phyloP scores from a whole-genome alignment of 108 stramenopile genomes.

The Mayamaea pseudoterrestris region DNA sequence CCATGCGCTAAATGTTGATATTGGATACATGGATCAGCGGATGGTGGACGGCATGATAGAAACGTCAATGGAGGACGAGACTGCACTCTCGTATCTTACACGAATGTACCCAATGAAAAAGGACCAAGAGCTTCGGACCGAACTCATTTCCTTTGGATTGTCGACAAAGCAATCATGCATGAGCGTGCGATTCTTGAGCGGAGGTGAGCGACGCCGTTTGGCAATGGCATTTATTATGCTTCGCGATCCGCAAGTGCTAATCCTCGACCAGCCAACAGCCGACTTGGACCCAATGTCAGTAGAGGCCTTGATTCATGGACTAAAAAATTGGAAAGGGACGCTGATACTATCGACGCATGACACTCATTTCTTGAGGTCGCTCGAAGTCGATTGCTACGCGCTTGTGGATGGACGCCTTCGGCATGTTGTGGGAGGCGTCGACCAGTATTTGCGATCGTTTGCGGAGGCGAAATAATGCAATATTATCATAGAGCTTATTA shows the following conservation, averaged over 20 bases:
- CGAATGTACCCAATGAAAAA: conserved; percentile 35
- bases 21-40: conserved; percentile 84
- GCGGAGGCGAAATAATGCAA: conserved; percentile 2
- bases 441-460: conserved; percentile 36
- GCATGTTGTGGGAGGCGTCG: conserved; percentile 35
- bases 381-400: conserved; percentile 38
- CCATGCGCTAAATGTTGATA: conserved; percentile 51
- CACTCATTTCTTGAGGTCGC: conserved; percentile 37
- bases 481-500: too few relatives aligned
- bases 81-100: conserved; percentile 31
- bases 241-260: conserved; percentile 70
- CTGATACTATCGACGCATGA: conserved; percentile 49
- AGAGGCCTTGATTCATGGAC: conserved; percentile 81
- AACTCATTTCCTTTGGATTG: conserved; percentile 75
- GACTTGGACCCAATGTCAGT: conserved; percentile 90
- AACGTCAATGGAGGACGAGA: conserved; percentile 18
- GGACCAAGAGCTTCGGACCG: conserved; percentile 73
- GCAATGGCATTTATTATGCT: conserved; percentile 74
- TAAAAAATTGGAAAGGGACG: conserved; percentile 65
- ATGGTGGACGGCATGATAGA: conserved; percentile 54
- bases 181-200: conserved; percentile 72
- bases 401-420: conserved; percentile 52
- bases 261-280: conserved; percentile 87
- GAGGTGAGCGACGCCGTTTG: conserved; percentile 91
- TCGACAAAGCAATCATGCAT: conserved; percentile 61